A percentile compares a stretch with the other conserved stretches of the same genome.
Conservation (phyloP, 129 eudicot genomes). For the Pseudognaphalium luteoalbum region DNA sequence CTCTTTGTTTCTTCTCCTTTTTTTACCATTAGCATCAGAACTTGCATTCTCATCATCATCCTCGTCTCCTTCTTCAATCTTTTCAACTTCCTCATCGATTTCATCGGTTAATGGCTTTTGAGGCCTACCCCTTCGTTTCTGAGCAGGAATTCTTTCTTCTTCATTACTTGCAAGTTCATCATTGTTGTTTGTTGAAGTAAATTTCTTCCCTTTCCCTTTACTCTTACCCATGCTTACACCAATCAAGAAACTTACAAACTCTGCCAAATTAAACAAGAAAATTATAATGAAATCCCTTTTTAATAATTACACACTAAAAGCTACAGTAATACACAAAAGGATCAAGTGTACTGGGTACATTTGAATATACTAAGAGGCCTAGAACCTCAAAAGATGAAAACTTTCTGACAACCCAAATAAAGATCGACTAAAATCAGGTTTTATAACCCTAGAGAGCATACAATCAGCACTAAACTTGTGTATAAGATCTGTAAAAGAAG, state of each 20-base stretch:
- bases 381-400: constrained; percentile 26
- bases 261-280: constrained; percentile 40
- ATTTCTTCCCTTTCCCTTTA: constrained; percentile 72
- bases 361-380: background rate
- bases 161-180: constrained; percentile 77
- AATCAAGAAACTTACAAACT: constrained; percentile 36
- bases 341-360: constrained; percentile 23
- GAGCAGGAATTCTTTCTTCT: constrained; percentile 72
- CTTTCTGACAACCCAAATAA: constrained; percentile 14
- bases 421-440: constrained; percentile 6
- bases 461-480: background rate
- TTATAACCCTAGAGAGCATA: constrained; percentile 15
- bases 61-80: constrained; percentile 51
- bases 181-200: constrained; percentile 41
- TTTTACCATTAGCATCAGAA: constrained; percentile 46
- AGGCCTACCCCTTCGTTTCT: constrained; percentile 78
- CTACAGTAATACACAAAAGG: background rate
- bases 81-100: constrained; percentile 49
- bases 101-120: constrained; percentile 61
- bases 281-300: background rate
- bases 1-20: constrained; percentile 44
- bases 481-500: constrained; percentile 18
- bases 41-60: constrained; percentile 39
- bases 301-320: constrained; percentile 7
- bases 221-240: constrained; percentile 67